A percentile compares a stretch with the other conserved stretches of the same genome.
Conservation (phyloP, 116 monocot genomes). For the Posidonia oceanica region DNA sequence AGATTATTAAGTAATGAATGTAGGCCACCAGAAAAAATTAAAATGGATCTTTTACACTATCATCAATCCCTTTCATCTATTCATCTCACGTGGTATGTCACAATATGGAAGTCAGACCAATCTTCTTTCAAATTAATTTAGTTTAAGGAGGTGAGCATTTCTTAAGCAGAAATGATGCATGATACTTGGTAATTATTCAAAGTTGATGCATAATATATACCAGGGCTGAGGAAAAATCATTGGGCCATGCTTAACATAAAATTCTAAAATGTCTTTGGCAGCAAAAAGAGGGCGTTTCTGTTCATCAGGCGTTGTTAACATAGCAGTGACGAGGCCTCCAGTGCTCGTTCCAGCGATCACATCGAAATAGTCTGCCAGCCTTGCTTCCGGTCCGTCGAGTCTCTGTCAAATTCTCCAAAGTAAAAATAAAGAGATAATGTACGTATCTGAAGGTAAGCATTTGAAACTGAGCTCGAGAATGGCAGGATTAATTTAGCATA, state of each 20-base stretch:
- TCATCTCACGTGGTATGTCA: too few species aligned
- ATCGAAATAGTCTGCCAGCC: constrained; percentile 19
- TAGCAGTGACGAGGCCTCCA: constrained; percentile 12
- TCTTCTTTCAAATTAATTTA: too few species aligned
- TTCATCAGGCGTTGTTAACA: constrained; percentile 4
- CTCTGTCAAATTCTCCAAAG: neutral
- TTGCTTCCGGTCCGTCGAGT: constrained; percentile 12
- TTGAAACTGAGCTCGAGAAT: neutral
- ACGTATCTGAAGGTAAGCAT: neutral
- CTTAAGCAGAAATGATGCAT: neutral
- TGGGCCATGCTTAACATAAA: constrained; percentile 7
- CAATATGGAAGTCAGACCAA: too few species aligned
- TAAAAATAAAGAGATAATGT: too few species aligned
- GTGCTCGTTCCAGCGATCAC: constrained; percentile 17
- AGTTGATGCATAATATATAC: neutral
- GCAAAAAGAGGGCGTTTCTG: constrained; percentile 9
- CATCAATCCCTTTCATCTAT: too few species aligned
- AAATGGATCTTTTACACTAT: too few species aligned
- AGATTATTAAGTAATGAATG: too few species aligned
- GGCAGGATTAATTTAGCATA: too few species aligned
- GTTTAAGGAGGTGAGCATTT: neutral
- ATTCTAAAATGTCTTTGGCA: constrained; percentile 3
- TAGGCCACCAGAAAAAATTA: too few species aligned
- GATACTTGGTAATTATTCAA: neutral
- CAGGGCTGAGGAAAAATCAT: constrained; percentile 7